Base-by-base conservation (phyloP, 805 yeast species). In the Metschnikowia gelsemii region DNA sequence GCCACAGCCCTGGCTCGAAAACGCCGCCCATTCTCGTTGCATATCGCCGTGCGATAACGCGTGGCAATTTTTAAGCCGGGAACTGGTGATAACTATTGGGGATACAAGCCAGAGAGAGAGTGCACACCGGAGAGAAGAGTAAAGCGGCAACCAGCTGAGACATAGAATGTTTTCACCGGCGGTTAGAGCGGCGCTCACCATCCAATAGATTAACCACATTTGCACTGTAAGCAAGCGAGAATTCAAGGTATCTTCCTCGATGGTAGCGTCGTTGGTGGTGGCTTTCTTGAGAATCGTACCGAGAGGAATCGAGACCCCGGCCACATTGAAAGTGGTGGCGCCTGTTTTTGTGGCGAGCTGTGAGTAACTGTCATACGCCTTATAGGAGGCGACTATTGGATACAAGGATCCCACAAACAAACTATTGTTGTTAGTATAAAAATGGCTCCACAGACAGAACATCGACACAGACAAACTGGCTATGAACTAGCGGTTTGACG, bases 301-400 rank as follows among this genome's bases (percentile, higher is more conserved):
- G 55, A 64, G 40, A 49, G 81, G 69, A 45, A 74, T 60, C 47
- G 62, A 54, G 50, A 67, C 48, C 51, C 73, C 65, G 38, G 64
- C 63, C 50, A 66, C 55, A 56, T 58, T 61, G 57, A 73, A 42
- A 40, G 58, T 51, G 43, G 49, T 45, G 42, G 64, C 47, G 50
- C 68, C 58, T 48, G 59, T 38, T 45, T 38, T 39, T 54, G 67
- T 51, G 25, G 60, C 56, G 17, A 59, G 54, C 5, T 50, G 49
- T n/a, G 56, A 71, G 50, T 70, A 66, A 34, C 62, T 51, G 40
- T 75, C 72, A 41, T 79, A 66, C 1, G 87, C 80, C 47, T 68
- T 73, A 61, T 69, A 81, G 3, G 87, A 78, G 37, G 84, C 84
- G 44, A 78, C 58, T 12, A 77, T 59, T 2, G 89, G 89, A 59